Evolutionary conservation across 2,329 filamentous ascomycete genomes (phyloP).

Genomic region (Dendryphion nanum): DNA sequence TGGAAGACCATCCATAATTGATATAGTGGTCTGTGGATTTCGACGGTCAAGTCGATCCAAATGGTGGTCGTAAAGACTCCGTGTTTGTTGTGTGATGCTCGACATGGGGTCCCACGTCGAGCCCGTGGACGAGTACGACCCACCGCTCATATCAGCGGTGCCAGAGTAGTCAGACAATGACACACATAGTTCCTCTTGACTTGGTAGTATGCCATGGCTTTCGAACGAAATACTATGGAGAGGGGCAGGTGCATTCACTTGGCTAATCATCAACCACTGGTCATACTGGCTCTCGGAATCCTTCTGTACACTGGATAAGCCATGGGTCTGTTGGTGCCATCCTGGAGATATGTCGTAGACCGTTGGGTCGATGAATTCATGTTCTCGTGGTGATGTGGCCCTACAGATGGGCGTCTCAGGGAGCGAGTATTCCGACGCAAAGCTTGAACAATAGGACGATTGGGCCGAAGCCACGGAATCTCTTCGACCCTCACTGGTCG

Average conservation of each 20-base stretch:
- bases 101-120: conserved; percentile 7
- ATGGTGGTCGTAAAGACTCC: background rate
- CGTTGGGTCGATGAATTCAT: conserved; percentile 16
- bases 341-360: conserved; percentile 16
- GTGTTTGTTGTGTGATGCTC: conserved; percentile 4
- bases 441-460: conserved; percentile 20
- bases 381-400: conserved; percentile 19
- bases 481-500: conserved; percentile 29
- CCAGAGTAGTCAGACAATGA: background rate
- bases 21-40: background rate
- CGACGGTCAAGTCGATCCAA: background rate
- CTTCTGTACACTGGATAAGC: background rate
- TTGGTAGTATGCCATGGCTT: background rate
- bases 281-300: background rate
- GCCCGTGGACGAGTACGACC: conserved; percentile 3
- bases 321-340: conserved; percentile 5
- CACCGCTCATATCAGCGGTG: background rate
- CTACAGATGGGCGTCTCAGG: conserved; percentile 27
- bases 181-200: background rate
- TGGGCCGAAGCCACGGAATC: conserved; percentile 29
- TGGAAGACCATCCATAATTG: background rate
- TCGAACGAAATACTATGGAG: background rate
- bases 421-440: conserved; percentile 21
- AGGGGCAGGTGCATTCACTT: background rate
- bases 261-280: background rate